Evolutionary conservation across 108 stramenopile genomes (phyloP).

Genomic region (Cyclotella cryptica): DNA sequence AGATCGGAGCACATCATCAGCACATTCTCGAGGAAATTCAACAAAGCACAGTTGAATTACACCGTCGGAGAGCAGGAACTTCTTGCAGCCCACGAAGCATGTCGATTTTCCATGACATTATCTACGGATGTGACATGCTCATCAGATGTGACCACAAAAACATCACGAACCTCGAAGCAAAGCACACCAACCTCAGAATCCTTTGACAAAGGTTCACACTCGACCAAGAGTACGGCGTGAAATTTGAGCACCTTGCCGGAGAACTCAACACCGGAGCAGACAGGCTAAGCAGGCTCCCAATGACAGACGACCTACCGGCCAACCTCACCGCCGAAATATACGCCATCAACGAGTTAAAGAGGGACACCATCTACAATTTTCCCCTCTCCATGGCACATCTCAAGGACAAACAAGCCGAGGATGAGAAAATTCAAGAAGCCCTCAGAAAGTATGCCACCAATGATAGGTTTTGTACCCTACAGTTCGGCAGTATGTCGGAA

Average conservation of each 20-base stretch:
- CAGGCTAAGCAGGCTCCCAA: slow-evolving; percentile 10
- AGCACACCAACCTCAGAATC: slow-evolving; percentile 4
- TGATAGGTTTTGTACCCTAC: too few relatives aligned
- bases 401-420: neutral
- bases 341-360: neutral
- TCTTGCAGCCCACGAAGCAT: slow-evolving; percentile 39
- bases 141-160: slow-evolving; percentile 21
- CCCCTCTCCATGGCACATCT: slow-evolving; percentile 5
- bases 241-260: slow-evolving; percentile 9
- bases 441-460: neutral
- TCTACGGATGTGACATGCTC: slow-evolving; percentile 16
- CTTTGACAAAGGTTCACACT: neutral
- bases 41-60: slow-evolving; percentile 48
- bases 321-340: neutral
- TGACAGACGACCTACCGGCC: slow-evolving; percentile 1
- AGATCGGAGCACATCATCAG: slow-evolving; percentile 13
- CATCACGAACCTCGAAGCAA: neutral
- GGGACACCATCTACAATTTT: neutral
- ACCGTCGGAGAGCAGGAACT: slow-evolving; percentile 53
- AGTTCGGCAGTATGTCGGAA: neutral
- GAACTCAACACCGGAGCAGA: slow-evolving; percentile 21
- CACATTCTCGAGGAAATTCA: slow-evolving; percentile 41
- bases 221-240: slow-evolving; percentile 1
- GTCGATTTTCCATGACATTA: slow-evolving; percentile 19
- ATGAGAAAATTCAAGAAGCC: neutral